phyloP scores from a whole-genome alignment of 176 grass and related monocot species.

The Avena sativa region DNA sequence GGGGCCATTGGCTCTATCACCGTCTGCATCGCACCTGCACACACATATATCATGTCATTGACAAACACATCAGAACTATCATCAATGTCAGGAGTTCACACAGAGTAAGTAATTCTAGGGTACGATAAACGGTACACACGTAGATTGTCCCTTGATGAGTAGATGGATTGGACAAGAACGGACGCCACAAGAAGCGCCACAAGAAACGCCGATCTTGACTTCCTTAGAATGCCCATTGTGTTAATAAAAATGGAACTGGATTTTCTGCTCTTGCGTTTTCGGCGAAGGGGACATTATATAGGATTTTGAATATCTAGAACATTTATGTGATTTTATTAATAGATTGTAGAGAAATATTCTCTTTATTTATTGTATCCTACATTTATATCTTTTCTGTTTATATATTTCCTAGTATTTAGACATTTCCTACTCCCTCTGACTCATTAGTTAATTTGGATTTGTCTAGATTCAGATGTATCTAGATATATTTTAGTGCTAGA shows the following conservation, averaged over 20 bases:
- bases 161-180: background rate
- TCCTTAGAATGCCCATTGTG: background rate
- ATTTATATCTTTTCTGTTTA: background rate
- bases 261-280: background rate
- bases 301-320: background rate
- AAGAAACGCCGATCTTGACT: background rate
- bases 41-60: background rate
- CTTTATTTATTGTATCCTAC: background rate
- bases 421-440: no score
- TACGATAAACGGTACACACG: no score
- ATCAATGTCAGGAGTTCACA: background rate
- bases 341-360: background rate
- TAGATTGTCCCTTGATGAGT: background rate
- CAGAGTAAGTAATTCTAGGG: no score
- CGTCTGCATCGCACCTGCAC: no score
- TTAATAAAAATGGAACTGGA: background rate
- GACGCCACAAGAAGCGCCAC: background rate
- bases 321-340: background rate
- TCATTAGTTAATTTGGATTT: no score
- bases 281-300: slow-evolving; percentile 2
- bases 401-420: background rate
- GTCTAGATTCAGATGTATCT: no score
- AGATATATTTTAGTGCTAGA: no score
- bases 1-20: no score
- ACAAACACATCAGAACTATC: no score